These are phyloP conservation scores for Podospora comata DNA, from an alignment of 495 filamentous ascomycete species.

Conservation along the genomic window DNA sequence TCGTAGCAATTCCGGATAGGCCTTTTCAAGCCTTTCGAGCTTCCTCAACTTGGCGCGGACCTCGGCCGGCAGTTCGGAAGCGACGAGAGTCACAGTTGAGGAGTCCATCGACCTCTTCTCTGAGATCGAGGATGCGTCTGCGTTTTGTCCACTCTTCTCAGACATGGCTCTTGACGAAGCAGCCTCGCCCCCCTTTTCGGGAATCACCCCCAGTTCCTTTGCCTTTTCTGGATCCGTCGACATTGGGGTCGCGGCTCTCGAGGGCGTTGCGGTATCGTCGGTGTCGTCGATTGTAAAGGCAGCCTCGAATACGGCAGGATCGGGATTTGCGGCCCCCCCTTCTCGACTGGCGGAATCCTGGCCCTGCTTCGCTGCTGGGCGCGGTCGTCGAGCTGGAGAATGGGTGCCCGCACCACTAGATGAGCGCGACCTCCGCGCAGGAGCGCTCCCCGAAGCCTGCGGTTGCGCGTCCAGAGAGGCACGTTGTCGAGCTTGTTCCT, in stretches of 20 bases:
- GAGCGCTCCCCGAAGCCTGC: slow-evolving; percentile 45
- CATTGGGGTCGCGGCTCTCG: slow-evolving; percentile 47
- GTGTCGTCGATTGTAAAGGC: slow-evolving; percentile 76
- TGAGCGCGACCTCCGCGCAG: slow-evolving; percentile 51
- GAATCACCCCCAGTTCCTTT: slow-evolving; percentile 13
- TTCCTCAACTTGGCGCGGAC: slow-evolving; percentile 67
- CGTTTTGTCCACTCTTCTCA: slow-evolving; percentile 14
- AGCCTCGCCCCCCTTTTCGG: slow-evolving; percentile 6
- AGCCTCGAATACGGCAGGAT: slow-evolving; percentile 79
- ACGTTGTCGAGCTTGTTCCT: slow-evolving; percentile 80
- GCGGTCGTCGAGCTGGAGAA: slow-evolving; percentile 39
- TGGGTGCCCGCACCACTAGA: slow-evolving; percentile 42
- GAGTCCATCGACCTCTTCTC: slow-evolving; percentile 18
- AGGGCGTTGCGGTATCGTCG: slow-evolving; percentile 56
- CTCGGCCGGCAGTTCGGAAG: slow-evolving; percentile 68
- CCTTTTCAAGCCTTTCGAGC: slow-evolving; percentile 80
- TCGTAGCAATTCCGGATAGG: slow-evolving; percentile 83
- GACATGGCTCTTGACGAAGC: background rate
- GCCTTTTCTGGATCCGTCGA: slow-evolving; percentile 35
- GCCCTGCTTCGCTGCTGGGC: slow-evolving; percentile 50
- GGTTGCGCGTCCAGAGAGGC: slow-evolving; percentile 34
- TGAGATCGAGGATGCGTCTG: background rate
- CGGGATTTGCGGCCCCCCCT: slow-evolving; percentile 53
- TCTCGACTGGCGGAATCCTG: slow-evolving; percentile 27
- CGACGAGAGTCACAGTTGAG: slow-evolving; percentile 18